phyloP scores from a whole-genome alignment of 352 stramenopile genomes.

The Pythium dissotocum region DNA sequence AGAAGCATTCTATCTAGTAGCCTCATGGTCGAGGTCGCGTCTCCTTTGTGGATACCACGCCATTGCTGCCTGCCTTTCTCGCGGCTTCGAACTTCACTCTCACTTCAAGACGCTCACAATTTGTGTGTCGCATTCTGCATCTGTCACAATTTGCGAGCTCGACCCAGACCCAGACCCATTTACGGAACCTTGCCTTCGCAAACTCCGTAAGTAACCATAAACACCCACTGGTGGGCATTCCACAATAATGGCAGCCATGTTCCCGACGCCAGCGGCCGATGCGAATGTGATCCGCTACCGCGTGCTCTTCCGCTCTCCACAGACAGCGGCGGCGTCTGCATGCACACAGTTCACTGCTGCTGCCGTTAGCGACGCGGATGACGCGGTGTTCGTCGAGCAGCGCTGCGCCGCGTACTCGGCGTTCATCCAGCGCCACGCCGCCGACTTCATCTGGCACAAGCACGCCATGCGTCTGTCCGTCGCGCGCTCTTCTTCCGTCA shows the following conservation, averaged over 20 bases:
- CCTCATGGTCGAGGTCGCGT: no score
- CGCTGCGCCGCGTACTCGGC: slow-evolving; percentile 21
- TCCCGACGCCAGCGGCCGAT: slow-evolving; percentile 24
- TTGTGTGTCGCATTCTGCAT: no score
- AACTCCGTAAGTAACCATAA: no score
- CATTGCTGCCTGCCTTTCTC: no score
- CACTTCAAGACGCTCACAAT: no score
- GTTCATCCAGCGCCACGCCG: slow-evolving; percentile 11
- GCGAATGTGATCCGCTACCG: slow-evolving; percentile 30
- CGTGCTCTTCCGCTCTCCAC: slow-evolving; percentile 24
- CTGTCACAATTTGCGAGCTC: no score
- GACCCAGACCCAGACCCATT: no score
- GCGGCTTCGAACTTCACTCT: no score
- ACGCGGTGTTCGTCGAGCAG: background rate
- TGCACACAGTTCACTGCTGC: background rate
- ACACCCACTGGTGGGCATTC: no score
- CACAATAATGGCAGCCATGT: slow-evolving; percentile 18
- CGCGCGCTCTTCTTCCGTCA: background rate
- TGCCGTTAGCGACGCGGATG: background rate
- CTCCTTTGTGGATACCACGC: no score
- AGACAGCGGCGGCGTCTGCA: background rate
- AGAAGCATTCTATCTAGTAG: no score
- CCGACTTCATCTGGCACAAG: slow-evolving; percentile 34
- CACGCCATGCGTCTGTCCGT: slow-evolving; percentile 21
- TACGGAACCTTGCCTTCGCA: no score